These are phyloP conservation scores for Hylodesmum podocarpum DNA, from an alignment of 306 rosid genomes.

Conservation along the genomic window DNA sequence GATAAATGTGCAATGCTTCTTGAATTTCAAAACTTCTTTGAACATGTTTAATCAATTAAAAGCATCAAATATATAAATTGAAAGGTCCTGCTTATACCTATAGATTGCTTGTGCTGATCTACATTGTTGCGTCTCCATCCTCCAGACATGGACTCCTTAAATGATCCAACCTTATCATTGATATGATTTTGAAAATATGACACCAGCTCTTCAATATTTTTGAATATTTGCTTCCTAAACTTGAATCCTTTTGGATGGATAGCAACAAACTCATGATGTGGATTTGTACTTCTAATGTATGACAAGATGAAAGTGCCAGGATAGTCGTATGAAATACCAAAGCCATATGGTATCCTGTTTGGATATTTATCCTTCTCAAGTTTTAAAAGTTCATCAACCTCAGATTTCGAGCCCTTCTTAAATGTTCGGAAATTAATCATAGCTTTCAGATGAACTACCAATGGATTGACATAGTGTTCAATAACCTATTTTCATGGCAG, in stretches of 20 bases:
- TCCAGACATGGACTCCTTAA: neutral
- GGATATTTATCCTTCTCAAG: conserved; percentile 47
- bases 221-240: conserved; percentile 51
- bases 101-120: conserved; percentile 11
- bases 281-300: conserved; percentile 42
- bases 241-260: conserved; percentile 50
- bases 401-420: conserved; percentile 51
- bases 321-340: conserved; percentile 49
- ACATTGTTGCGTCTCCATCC: conserved; percentile 12
- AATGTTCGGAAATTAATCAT: conserved; percentile 41
- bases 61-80: neutral
- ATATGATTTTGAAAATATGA: conserved; percentile 49
- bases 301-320: conserved; percentile 52
- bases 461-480: conserved; percentile 41
- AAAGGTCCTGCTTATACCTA: conserved; percentile 9
- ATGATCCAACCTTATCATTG: conserved; percentile 33
- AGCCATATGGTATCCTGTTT: conserved; percentile 42
- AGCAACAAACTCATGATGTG: conserved; percentile 49
- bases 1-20: neutral
- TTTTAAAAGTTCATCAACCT: conserved; percentile 40
- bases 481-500: conserved; percentile 34
- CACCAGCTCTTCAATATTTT: conserved; percentile 38
- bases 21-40: neutral
- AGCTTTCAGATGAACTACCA: conserved; percentile 44
- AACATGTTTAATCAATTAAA: neutral